Evolutionary conservation across 164 flowering plant species (phyloP).

Genomic region (Litsea cubeba): DNA sequence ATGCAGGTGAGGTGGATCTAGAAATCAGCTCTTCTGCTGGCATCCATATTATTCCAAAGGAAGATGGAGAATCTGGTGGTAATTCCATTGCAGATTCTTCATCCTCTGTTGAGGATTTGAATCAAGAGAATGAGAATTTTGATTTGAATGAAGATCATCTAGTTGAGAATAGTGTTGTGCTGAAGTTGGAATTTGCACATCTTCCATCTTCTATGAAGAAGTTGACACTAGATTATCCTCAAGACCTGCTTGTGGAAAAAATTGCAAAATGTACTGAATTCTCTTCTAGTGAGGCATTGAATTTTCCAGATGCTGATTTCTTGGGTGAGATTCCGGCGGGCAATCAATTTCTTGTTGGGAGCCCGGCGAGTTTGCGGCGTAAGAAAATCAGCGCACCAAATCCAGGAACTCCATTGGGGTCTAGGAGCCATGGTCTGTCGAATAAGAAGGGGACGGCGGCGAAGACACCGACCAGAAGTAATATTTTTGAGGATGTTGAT

Average conservation of each 20-base stretch:
- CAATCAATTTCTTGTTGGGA: not conserved
- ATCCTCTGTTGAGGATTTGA: too few relatives aligned
- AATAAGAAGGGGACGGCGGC: conserved; percentile 3
- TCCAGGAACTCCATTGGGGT: not conserved
- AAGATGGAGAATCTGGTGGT: too few relatives aligned
- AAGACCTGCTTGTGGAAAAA: not conserved
- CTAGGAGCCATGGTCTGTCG: not conserved
- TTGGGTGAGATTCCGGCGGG: not conserved
- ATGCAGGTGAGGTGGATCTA: too few relatives aligned
- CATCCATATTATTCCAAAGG: too few relatives aligned
- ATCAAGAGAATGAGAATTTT: too few relatives aligned
- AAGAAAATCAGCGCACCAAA: conserved; percentile 1
- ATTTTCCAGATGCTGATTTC: not conserved
- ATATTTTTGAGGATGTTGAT: conserved; percentile 16
- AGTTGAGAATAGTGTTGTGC: not conserved
- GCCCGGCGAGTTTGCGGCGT: conserved; percentile 1
- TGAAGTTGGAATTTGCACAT: not conserved
- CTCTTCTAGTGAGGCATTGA: not conserved
- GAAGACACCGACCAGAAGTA: not conserved
- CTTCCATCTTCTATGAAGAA: not conserved
- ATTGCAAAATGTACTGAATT: not conserved
- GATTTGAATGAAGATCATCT: too few relatives aligned
- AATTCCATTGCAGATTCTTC: too few relatives aligned
- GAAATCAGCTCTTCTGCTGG: too few relatives aligned
- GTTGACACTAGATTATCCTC: not conserved